Evolutionary conservation across 371 early-diverging fungal genomes (phyloP), one percentile per base, ranked within the genome.

Genomic region (Paraphysoderma sedebokerense): DNA sequence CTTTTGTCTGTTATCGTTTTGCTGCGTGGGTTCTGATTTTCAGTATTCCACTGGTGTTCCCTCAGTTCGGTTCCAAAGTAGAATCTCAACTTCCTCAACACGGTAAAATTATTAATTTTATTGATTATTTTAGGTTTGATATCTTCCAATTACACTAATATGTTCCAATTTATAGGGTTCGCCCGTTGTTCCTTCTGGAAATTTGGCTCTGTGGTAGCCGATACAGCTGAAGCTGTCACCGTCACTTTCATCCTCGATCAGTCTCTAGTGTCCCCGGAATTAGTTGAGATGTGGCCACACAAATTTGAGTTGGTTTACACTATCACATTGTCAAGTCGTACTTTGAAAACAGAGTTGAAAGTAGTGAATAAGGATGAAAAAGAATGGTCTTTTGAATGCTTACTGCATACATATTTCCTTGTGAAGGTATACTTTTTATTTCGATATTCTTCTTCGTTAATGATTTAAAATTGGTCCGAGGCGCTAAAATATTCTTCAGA

Each of bases 351-450:
- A 1, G 54, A 65, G 11, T 58, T 89, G 36, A 56, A 50, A 37
- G 72, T 80, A 26, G 76, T 74, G 52, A 93, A 93, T 62, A 51
- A 65, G 19, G 87, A 82, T 30, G 57, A 27, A 51, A 24, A 65
- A 44, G 54, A 74, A 11, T 88, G 88, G 50, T 69, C 76, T 44
- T 90, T 93, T 56, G 86, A 85, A 23, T 64, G 83, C 9, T 69
- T 93, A 34, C 65, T 92, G 50, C 95, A 97, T 57, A 87, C 92
- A 6, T 97, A 97, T 59, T 79, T 92, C 48, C 54, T 63, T 23
- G 77, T 83, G 37, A 65, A 72, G 28, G 81, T 77, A 74, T 62
- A 62, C 47, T 34, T 15, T 22, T 34, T n/a, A 35, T 11, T 23
- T 47, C 26, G 11, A 20, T 47, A 12, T 1, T 2, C 3, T 17